Conservation (phyloP, 1,284 basidiomycete genomes). For the Austroboletus rostrupii region DNA sequence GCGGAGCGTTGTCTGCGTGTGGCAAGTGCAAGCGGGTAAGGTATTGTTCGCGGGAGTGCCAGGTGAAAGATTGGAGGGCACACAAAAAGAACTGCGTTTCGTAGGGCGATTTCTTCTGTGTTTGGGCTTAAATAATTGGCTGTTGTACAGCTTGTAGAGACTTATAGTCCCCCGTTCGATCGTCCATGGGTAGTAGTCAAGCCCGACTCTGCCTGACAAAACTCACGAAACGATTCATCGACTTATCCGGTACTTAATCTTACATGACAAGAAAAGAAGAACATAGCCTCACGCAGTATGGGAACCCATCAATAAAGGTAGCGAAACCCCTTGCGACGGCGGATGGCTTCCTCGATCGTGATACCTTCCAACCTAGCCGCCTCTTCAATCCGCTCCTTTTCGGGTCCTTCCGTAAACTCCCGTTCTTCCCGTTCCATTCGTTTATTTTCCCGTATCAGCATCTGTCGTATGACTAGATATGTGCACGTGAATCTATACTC, state of each 20-base stretch:
- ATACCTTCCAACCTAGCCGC: conserved; percentile 49
- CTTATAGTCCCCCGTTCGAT: too few species aligned
- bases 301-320: conserved; percentile 30
- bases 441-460: conserved; percentile 43
- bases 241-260: too few species aligned
- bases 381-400: conserved; percentile 42
- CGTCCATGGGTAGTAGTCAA: too few species aligned
- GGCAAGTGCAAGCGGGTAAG: conserved; percentile 34
- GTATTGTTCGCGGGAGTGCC: conserved; percentile 44
- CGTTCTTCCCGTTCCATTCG: conserved; percentile 43
- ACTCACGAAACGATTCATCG: too few species aligned
- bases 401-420: conserved; percentile 37
- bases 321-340: conserved; percentile 44
- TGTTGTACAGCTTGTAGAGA: too few species aligned
- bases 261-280: too few species aligned
- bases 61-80: conserved; percentile 43
- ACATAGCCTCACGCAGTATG: too few species aligned
- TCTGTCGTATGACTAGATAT: conserved; percentile 41
- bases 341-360: conserved; percentile 48
- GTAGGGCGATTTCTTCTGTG: background rate
- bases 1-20: background rate
- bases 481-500: too few species aligned
- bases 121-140: too few species aligned
- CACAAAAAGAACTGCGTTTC: background rate
- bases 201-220: too few species aligned